A percentile compares a stretch with the other conserved stretches of the same genome.
These are phyloP conservation scores for Chlorella sp. DNA, from an alignment of 139 green algal genomes.

Conservation along the genomic window DNA sequence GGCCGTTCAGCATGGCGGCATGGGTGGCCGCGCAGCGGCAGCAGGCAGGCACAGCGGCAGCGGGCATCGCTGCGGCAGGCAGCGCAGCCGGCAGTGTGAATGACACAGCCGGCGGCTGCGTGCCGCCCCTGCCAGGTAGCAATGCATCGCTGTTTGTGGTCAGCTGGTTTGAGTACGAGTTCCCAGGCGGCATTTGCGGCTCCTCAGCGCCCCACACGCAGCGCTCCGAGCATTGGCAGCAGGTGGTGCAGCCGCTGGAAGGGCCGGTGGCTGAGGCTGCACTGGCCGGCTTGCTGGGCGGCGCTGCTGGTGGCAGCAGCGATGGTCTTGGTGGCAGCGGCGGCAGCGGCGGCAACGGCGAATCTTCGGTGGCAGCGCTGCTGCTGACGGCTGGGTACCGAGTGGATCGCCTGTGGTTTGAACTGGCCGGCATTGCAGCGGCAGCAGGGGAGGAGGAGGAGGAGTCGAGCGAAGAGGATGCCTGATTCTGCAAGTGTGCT, in stretches of 20 bases:
- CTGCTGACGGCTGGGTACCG: constrained; percentile 12
- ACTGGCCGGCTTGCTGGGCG: not conserved
- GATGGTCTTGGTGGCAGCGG: too few species aligned
- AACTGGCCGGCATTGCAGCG: not conserved
- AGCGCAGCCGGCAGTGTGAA: not conserved
- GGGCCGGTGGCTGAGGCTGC: not conserved
- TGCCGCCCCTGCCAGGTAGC: not conserved
- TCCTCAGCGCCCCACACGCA: not conserved
- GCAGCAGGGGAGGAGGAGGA: not conserved
- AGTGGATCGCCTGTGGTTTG: constrained; percentile 9
- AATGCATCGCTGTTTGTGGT: not conserved
- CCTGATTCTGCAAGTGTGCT: too few species aligned
- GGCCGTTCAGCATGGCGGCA: not conserved
- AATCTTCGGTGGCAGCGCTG: not conserved
- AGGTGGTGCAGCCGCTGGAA: constrained; percentile 25
- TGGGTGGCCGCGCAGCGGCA: not conserved
- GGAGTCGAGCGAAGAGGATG: not conserved
- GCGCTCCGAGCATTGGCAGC: constrained; percentile 16
- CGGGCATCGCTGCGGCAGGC: too few species aligned
- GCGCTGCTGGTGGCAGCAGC: not conserved
- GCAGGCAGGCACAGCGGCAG: not conserved
- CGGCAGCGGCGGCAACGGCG: not conserved
- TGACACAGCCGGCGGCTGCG: not conserved
- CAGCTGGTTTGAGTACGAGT: constrained; percentile 1
- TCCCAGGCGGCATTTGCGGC: not conserved